These are phyloP conservation scores for Paraphoma sp. DNA, from an alignment of 2,329 filamentous ascomycete species.

Conservation along the genomic window DNA sequence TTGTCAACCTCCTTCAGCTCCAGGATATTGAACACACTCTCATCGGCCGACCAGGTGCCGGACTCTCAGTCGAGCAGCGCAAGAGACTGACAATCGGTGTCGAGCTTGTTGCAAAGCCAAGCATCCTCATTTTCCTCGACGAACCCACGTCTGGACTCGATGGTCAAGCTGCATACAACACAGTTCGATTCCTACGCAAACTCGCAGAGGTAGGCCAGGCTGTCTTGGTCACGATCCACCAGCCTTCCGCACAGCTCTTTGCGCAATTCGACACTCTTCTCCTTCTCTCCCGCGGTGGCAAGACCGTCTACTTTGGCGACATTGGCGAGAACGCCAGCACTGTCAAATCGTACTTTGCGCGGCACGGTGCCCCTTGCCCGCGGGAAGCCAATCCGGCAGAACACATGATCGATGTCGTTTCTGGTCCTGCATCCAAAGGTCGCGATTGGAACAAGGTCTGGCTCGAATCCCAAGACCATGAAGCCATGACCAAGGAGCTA, in stretches of 20 bases:
- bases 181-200: background rate
- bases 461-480: conserved; percentile 43
- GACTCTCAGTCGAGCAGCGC: conserved; percentile 66
- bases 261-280: conserved; percentile 82
- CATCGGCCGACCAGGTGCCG: conserved; percentile 61
- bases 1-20: conserved; percentile 65
- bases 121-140: conserved; percentile 74
- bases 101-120: conserved; percentile 63
- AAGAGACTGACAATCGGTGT: conserved; percentile 67
- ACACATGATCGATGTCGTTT: background rate
- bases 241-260: conserved; percentile 59
- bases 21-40: conserved; percentile 65
- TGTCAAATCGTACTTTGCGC: conserved; percentile 61
- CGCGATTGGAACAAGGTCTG: conserved; percentile 54
- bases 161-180: background rate
- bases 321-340: conserved; percentile 73
- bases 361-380: conserved; percentile 61
- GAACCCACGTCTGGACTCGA: conserved; percentile 76
- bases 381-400: conserved; percentile 59
- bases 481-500: conserved; percentile 11
- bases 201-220: background rate
- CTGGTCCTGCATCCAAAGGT: conserved; percentile 1
- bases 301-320: conserved; percentile 80
- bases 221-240: background rate
- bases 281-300: conserved; percentile 74